Evolutionary conservation across 148 eudicot genomes (phyloP).

Genomic region (Pharnaceum exiguum): DNA sequence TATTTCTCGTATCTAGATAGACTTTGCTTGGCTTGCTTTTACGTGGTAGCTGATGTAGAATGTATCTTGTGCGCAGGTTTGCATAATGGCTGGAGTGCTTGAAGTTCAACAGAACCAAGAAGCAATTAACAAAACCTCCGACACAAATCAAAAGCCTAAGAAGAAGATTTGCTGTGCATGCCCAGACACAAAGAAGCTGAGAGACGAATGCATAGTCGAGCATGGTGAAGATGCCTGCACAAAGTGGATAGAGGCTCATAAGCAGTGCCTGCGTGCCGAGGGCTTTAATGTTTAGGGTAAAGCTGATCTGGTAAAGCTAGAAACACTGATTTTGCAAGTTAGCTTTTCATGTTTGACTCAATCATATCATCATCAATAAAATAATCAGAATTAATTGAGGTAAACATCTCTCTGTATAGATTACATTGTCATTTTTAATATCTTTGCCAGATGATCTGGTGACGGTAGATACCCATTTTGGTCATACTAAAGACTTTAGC

Average conservation of each 20-base stretch:
- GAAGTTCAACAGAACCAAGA: conserved; percentile 25
- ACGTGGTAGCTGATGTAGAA: too few relatives aligned
- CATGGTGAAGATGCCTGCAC: conserved; percentile 80
- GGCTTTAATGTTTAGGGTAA: conserved; percentile 64
- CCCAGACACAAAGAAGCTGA: conserved; percentile 83
- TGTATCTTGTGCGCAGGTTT: neutral
- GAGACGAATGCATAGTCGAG: conserved; percentile 90
- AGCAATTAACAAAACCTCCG: conserved; percentile 24
- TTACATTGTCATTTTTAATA: neutral
- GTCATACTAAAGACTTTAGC: neutral
- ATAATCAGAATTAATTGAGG: neutral
- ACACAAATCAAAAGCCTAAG: conserved; percentile 60
- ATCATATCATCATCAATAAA: conserved; percentile 8
- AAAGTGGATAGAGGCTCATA: conserved; percentile 92
- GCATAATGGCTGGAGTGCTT: conserved; percentile 39
- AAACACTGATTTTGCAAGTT: neutral
- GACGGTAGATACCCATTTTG: neutral
- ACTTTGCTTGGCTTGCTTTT: too few relatives aligned
- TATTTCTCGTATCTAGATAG: too few relatives aligned
- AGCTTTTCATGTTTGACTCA: conserved; percentile 1
- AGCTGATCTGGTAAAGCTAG: neutral
- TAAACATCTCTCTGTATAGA: neutral
- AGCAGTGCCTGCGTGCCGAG: conserved; percentile 82
- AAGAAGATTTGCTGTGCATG: conserved; percentile 97
- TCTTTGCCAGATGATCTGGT: too few relatives aligned